Conservation (phyloP, 73 alveolate species). For the Paramecium bursaria region DNA sequence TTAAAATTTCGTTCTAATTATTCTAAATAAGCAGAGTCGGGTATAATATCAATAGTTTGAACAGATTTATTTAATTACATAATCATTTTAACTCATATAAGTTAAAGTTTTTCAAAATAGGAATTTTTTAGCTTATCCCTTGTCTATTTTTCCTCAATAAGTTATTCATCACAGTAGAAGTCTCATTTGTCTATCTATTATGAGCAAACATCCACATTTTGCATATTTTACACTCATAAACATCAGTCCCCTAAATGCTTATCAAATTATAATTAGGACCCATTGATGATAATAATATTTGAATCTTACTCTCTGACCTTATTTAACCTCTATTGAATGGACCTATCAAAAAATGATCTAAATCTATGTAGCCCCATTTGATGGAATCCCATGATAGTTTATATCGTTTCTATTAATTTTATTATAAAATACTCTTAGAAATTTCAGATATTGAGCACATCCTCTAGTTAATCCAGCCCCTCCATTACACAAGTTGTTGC, state of each 20-base stretch:
- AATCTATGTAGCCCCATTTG: slow-evolving; percentile 82
- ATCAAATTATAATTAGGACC: slow-evolving; percentile 72
- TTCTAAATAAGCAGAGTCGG: too few relatives aligned
- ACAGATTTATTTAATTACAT: too few relatives aligned
- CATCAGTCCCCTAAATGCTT: slow-evolving; percentile 34
- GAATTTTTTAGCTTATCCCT: slow-evolving; percentile 37
- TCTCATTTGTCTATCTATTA: slow-evolving; percentile 71
- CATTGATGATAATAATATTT: slow-evolving; percentile 69
- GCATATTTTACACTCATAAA: slow-evolving; percentile 81
- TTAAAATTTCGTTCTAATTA: too few relatives aligned
- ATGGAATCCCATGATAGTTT: slow-evolving; percentile 74
- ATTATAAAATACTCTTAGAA: slow-evolving; percentile 70
- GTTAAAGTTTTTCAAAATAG: slow-evolving; percentile 54
- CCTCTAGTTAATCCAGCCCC: slow-evolving; percentile 91
- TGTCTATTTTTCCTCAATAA: slow-evolving; percentile 56
- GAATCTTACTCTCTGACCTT: slow-evolving; percentile 63
- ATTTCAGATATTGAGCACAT: slow-evolving; percentile 79
- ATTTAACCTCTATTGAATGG: slow-evolving; percentile 75
- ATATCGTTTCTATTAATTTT: slow-evolving; percentile 59
- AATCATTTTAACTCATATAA: slow-evolving; percentile 63
- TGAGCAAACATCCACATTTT: slow-evolving; percentile 84
- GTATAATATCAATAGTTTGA: too few relatives aligned
- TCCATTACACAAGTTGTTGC: slow-evolving; percentile 74
- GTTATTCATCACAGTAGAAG: slow-evolving; percentile 73
- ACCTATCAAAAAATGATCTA: slow-evolving; percentile 81